Base-by-base conservation (phyloP, 306 rosid species). In the Ceratonia siliqua region DNA sequence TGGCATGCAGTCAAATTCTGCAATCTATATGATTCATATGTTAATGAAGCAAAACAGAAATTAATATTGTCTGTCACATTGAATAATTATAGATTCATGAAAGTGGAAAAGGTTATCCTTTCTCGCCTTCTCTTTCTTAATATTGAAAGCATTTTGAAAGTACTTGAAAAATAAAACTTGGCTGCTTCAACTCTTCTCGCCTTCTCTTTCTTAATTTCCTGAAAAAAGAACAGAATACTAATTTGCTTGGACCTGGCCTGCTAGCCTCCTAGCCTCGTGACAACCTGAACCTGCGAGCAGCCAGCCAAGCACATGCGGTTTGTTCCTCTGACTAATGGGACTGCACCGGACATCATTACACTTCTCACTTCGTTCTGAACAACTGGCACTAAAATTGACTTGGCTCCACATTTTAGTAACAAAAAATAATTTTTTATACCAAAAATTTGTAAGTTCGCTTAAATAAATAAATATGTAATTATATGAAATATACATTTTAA, bases 251-350 rank as follows among this genome's bases (percentile, higher is more conserved):
- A 17, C 25, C 10, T 10, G n/a, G n/a, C n/a, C n/a, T n/a, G n/a
- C n/a, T n/a, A n/a, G n/a, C n/a, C n/a, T 35, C 46, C 35, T 62
- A 8, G 18, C 32, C 10, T 15, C 12, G 30, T 62, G 68, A 62
- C 68, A 62, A 62, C 68, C 68, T 38, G 49, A 62, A 62, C 68
- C 68, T 38, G 49, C 48, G 48, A 35, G 48, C 32, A 10, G 15
- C 18, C 43, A 25, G 10, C 49, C n/a, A n/a, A n/a, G n/a, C 17
- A n/a, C n/a, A n/a, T n/a, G n/a, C n/a, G n/a, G n/a, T n/a, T n/a
- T n/a, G n/a, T n/a, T n/a, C n/a, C n/a, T n/a, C n/a, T n/a, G n/a
- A n/a, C n/a, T n/a, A n/a, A n/a, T n/a, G n/a, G n/a, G n/a, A n/a
- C n/a, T n/a, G n/a, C n/a, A n/a, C n/a, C n/a, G n/a, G n/a, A n/a